Evolutionary conservation across 176 grass and related monocot species (phyloP), one percentile per base, ranked within the genome.

Genomic region (Oryza officinalis): DNA sequence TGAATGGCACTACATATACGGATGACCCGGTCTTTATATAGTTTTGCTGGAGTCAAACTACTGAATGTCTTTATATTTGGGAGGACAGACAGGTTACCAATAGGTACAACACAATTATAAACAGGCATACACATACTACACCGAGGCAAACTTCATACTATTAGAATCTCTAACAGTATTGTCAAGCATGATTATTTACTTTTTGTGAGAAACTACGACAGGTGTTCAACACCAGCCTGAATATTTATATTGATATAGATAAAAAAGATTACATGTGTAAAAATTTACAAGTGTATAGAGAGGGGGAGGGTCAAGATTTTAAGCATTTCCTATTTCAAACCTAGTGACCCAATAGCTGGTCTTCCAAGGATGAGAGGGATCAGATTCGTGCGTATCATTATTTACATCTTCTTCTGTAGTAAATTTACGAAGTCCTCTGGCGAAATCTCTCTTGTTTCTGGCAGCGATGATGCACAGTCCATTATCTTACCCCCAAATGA

Each of bases 321-420:
- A n/a, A n/a, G n/a, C n/a, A n/a, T n/a, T n/a, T n/a, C n/a, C n/a
- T n/a, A n/a, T n/a, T n/a, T n/a, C n/a, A n/a, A n/a, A n/a, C n/a
- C n/a, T n/a, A n/a, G n/a, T n/a, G 28, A 30, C 28, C 28, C 28
- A 30, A 30, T 30, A 30, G 28, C 28, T 30, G 28, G 28, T 30
- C 28, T 30, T 30, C 28, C 28, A 30, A 30, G 28, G 28, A 30
- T 30, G 28, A 2, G 28, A 30, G 28, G 28, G 28, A 30, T 1
- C 28, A 30, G 28, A 30, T 30, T 30, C 2, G 28, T 30, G 28
- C 2, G 28, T 2, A 30, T 30, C 28, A 30, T 30, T 93, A 91
- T 89, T 83, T 96, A 93, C 94, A 96, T 64, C 81, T 89, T 64
- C 81, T 89, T 78, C 43, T 79, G 81, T 88, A 87, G 43, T 65